Percentiles rank a stretch among this genome's conserved stretches.
phyloP scores from a whole-genome alignment of 805 yeast genomes.

The Teunomyces aglyptinius region DNA sequence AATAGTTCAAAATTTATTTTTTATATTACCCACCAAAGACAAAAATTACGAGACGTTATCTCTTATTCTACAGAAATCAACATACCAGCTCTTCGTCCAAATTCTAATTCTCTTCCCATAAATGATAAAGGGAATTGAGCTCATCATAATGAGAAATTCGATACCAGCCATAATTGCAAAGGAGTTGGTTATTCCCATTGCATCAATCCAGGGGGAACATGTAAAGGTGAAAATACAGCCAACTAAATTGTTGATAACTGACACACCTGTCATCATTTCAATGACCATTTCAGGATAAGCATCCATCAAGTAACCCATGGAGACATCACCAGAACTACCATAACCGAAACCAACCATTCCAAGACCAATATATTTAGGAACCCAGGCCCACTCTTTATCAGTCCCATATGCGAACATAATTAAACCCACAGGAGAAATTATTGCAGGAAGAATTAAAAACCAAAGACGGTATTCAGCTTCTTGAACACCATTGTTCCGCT shows the following conservation, averaged over 20 bases:
- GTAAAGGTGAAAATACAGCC: constrained; percentile 67
- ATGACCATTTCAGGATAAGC: constrained; percentile 67
- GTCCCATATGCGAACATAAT: constrained; percentile 67
- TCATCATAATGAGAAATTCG: constrained; percentile 55
- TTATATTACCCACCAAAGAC: not conserved
- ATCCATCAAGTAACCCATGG: constrained; percentile 66
- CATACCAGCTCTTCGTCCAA: constrained; percentile 57
- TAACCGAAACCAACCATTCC: constrained; percentile 68
- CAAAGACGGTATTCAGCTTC: constrained; percentile 67
- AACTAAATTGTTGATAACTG: constrained; percentile 60
- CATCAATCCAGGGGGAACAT: constrained; percentile 59
- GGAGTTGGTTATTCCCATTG: constrained; percentile 56
- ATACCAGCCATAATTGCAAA: constrained; percentile 60
- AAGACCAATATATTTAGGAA: constrained; percentile 55
- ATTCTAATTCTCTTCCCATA: constrained; percentile 61
- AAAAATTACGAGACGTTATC: constrained; percentile 4
- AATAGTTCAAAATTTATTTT: not conserved
- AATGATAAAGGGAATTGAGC: constrained; percentile 55
- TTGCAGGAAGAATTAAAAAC: constrained; percentile 53
- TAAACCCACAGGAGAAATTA: constrained; percentile 61
- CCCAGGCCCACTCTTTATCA: constrained; percentile 52
- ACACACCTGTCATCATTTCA: constrained; percentile 70
- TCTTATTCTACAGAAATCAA: constrained; percentile 47
- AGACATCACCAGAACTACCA: constrained; percentile 71
- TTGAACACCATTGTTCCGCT: constrained; percentile 55